Base-by-base conservation (phyloP, 2,329 filamentous ascomycete species). In the Thyridium curvatum region DNA sequence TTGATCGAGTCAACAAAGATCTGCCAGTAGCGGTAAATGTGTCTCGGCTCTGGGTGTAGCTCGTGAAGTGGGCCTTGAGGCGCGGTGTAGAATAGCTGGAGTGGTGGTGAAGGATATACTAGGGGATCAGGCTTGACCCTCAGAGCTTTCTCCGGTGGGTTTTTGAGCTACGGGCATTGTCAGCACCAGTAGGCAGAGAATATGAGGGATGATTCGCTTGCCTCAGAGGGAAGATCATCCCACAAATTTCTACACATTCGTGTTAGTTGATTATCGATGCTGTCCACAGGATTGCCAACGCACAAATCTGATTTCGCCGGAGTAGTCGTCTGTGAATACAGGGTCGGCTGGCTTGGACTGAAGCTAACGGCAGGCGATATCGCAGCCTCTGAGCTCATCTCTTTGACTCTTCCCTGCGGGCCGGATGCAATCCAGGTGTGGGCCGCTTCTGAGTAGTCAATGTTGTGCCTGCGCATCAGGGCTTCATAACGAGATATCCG, bases 21-120 rank as follows among this genome's bases (percentile, higher is more conserved):
- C n/a, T 62, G 54, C 59, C 59, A 61, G 7, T 56, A 39, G 4
- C 46, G 49, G 17, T 52, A 54, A 6, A 59, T 54, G 0, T 51
- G 46, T 3, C 48, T 50, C 6, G 59, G 53, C 2, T 61, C 53
- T 1, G 58, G 59, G 8, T 61, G 56, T 1, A 49, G 4, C 1
- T 48, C 34, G 8, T 40, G 28, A 5, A 41, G 2, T 3, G 29
- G 18, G 21, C 6, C 21, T 26, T 26, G 21, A 26, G 21, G 21
- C 6, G 21, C 30, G 13, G 30, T 8, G 12, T n/a, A 3, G 32
- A 18, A 0, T 42, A n/a, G 0, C 9, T 12, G 2, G 21, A 30
- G 6, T 39, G 28, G 1, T 49, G 8, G 4, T 51, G 18, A 8
- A 8, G 21, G 12, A 28, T 14, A 16, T 18, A 35, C 17, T 16